Base-by-base conservation (phyloP, 2,329 filamentous ascomycete species). In the Diaporthe aspalathi region DNA sequence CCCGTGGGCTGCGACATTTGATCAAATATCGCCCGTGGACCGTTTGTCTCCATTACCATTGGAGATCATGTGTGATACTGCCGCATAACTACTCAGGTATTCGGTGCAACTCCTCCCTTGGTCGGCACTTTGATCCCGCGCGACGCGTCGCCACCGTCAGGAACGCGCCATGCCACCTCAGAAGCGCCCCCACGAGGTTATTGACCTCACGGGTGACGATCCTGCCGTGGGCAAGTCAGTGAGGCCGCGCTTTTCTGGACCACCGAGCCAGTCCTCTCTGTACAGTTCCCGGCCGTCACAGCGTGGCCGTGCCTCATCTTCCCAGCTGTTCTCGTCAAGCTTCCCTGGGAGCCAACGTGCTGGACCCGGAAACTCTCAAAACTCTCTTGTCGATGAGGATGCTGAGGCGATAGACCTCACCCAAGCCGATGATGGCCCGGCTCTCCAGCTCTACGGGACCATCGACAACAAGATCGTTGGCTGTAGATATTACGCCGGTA, bases 381-480 rank as follows among this genome's bases (percentile, higher is more conserved):
- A 52, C 7, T 17, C 27, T 27, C 45, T 74, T n/a, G 75, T 76
- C 14, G 77, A 78, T 54, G 77, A 78, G 14, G 83, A 85, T 45
- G 80, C 80, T 5, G 83, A 85, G 8, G 75, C 76, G 14, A 74
- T 84, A 38, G 84, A 85, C 60, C 76, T 85, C 45, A 85, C 83
- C 0, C 85, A 87, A 75, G 79, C 79, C 6, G 79, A 82, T 32
- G 82, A 86, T 29, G 81, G 78, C 1, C 81, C 82, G 1, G 74
- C 73, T 24, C 78, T 78, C 17, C 86, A 88, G 73, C 76, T 87
- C 14, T 88, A 88, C 63, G 85, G 86, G 12, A 81, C 79, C 17
- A 78, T 86, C 54, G 72, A 84, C 22, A 84, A 83, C 22, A 90
- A 90, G 69, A 89, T 91, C 63, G 89, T 91, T 2, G 90, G 89